phyloP scores from a whole-genome alignment of 305 asterid species.

The Fraxinus baroniana region DNA sequence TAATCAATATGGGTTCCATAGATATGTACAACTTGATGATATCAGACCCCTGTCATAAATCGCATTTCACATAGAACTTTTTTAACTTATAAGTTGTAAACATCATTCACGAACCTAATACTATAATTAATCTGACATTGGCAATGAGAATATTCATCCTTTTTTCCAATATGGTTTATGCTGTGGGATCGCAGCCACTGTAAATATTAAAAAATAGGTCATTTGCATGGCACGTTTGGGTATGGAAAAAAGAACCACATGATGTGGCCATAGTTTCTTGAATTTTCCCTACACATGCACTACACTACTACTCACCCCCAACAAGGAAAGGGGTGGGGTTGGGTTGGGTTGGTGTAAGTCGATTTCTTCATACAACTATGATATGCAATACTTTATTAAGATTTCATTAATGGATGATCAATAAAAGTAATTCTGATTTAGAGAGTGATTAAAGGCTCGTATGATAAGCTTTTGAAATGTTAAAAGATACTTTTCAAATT shows the following conservation, averaged over 20 bases:
- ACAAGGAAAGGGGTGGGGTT: background rate
- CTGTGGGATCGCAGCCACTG: conserved; percentile 30
- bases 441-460: background rate
- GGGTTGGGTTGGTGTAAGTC: background rate
- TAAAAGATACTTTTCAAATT: too few relatives aligned
- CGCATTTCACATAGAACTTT: background rate
- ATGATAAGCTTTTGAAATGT: too few relatives aligned
- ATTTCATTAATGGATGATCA: background rate
- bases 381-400: too few relatives aligned
- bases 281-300: background rate
- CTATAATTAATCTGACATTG: background rate
- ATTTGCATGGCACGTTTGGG: background rate
- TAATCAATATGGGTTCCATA: background rate
- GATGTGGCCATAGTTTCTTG: background rate
- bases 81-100: background rate
- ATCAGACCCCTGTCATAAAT: background rate
- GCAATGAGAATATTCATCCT: background rate
- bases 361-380: too few relatives aligned
- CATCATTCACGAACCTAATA: background rate
- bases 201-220: background rate
- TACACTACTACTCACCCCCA: background rate
- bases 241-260: background rate
- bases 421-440: background rate
- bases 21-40: background rate
- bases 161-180: background rate